Percentiles rank a stretch among this genome's conserved stretches.
Conservation (phyloP, 2,329 filamentous ascomycete species). For the Trichoderma koningiopsis region DNA sequence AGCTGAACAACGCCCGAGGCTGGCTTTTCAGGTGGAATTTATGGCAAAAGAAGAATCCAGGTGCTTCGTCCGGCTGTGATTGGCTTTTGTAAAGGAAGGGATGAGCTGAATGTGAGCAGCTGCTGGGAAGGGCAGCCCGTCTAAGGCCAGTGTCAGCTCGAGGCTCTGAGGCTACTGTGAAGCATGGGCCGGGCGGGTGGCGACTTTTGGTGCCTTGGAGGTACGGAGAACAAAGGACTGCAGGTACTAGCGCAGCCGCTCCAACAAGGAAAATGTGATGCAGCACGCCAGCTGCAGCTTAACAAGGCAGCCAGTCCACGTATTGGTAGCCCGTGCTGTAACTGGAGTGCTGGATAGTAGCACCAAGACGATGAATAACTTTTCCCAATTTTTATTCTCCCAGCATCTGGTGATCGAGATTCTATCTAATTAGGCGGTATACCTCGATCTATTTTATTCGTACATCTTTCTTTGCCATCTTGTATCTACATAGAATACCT, state of each 20-base stretch:
- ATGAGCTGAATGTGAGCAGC: not conserved
- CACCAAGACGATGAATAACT: too few relatives aligned
- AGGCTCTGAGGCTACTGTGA: conserved; percentile 11
- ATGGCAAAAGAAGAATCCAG: not conserved
- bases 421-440: not conserved
- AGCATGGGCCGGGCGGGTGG: conserved; percentile 19
- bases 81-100: conserved; percentile 5
- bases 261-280: too few relatives aligned
- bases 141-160: conserved; percentile 10
- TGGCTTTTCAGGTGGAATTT: not conserved
- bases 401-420: not conserved
- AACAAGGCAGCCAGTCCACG: too few relatives aligned
- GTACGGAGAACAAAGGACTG: not conserved
- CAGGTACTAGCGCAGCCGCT: not conserved
- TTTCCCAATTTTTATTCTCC: too few relatives aligned
- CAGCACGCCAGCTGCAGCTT: too few relatives aligned
- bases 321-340: too few relatives aligned
- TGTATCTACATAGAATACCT: not conserved
- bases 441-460: not conserved
- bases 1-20: not conserved
- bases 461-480: not conserved
- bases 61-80: conserved; percentile 2
- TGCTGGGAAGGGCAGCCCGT: not conserved
- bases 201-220: not conserved
- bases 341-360: too few relatives aligned